A percentile compares a stretch with the other conserved stretches of the same genome.
phyloP scores from a whole-genome alignment of 148 eudicot genomes.

The Silene latifolia region DNA sequence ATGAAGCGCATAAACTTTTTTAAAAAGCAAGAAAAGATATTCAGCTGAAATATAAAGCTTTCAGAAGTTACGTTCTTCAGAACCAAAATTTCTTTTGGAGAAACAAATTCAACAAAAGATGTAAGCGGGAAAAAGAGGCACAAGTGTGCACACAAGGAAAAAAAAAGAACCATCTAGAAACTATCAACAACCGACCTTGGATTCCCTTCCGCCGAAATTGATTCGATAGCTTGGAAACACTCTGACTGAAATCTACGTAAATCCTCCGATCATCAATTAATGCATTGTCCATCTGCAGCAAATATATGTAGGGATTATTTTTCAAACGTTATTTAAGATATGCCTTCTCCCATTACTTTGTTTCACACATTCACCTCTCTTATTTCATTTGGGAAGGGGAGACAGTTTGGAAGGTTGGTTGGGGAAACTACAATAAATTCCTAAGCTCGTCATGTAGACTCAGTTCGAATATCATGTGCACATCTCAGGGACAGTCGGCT shows the following conservation, averaged over 20 bases:
- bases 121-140: too few relatives aligned
- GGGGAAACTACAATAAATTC: not conserved
- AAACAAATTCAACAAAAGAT: not conserved
- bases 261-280: slow-evolving; percentile 94
- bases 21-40: not conserved
- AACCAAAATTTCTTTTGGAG: not conserved
- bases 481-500: not conserved
- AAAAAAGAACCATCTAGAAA: not conserved
- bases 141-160: not conserved
- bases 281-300: slow-evolving; percentile 88
- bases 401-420: not conserved
- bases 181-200: slow-evolving; percentile 26
- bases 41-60: not conserved
- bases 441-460: not conserved
- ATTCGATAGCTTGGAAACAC: slow-evolving; percentile 90
- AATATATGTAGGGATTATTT: not conserved
- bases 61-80: not conserved
- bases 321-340: not conserved
- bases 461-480: not conserved
- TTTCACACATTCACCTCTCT: not conserved
- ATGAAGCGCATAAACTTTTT: not conserved
- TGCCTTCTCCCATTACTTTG: not conserved
- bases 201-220: slow-evolving; percentile 68
- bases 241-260: slow-evolving; percentile 94
- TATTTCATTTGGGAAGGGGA: not conserved